Base-by-base conservation (phyloP, 2,329 filamentous ascomycete species). In the Ophiosphaerella narmari region DNA sequence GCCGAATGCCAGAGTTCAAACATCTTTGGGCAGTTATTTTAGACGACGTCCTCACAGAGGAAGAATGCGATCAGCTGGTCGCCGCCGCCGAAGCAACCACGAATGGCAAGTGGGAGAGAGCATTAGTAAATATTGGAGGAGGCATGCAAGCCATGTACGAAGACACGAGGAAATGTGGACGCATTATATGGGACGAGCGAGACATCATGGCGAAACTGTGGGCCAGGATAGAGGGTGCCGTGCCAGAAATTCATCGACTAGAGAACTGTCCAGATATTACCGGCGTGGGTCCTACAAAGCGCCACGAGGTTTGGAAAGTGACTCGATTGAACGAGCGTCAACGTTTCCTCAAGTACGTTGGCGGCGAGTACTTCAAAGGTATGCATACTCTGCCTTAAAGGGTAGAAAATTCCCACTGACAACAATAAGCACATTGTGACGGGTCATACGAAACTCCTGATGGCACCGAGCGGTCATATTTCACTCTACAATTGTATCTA, bases 131-230 rank as follows among this genome's bases (percentile, higher is more conserved):
- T 65, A 70, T 84, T 21, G 88, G 88, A 5, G 70, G 71, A 4
- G 87, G 88, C 3, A 75, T 68, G 48, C 86, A 93, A 71, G 71
- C 77, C 2, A 69, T 85, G 36, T 73, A 79, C 4, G 76, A 80
- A 1, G 79, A 84, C 7, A 83, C 83, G 41, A 80, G 90, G 13
- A 86, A 89, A 53, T 87, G 87, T 62, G 87, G 87, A n/a, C 81
- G 90, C 3, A 89, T 93, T 56, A 87, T 94, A 59, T 89, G 86
- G 82, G 88, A 94, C 64, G 74, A 81, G 12, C 76, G 79, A 41
- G 81, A 82, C 1, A 58, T 93, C 1, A 86, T 84, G 0, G 78
- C 82, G 21, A 81, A 83, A 18, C 62, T 94, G 0, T 87, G 87
- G 80, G 76, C 74, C 35, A 80, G 90, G 8, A 68, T 83, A 12